Conservation (phyloP, 441 rosid genomes). For the Pelargonium citronellum region DNA sequence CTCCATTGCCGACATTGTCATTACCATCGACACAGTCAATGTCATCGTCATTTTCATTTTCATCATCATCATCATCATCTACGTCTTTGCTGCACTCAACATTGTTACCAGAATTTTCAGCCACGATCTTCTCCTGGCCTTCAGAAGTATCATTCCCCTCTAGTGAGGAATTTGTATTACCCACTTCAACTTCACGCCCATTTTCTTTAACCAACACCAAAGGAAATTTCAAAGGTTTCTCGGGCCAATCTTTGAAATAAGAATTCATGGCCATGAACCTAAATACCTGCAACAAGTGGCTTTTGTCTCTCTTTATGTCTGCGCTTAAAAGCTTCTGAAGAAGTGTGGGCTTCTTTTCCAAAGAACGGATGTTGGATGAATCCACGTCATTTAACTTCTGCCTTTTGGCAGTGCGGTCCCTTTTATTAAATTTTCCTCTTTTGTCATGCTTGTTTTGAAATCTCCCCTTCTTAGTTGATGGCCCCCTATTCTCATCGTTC, state of each 20-base stretch:
- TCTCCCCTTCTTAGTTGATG: conserved; percentile 32
- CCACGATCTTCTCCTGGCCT: conserved; percentile 17
- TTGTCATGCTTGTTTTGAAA: conserved; percentile 34
- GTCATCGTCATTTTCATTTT: background rate
- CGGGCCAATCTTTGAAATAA: conserved; percentile 56
- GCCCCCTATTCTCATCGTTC: conserved; percentile 28
- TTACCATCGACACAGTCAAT: conserved; percentile 1
- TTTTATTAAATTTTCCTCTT: conserved; percentile 41
- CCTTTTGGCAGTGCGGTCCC: conserved; percentile 28
- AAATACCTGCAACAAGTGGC: conserved; percentile 56
- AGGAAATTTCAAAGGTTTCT: conserved; percentile 56
- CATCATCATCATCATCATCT: conserved; percentile 10
- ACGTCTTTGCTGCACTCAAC: background rate
- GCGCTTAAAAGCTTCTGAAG: conserved; percentile 68
- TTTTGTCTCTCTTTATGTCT: conserved; percentile 62
- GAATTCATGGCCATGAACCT: conserved; percentile 67
- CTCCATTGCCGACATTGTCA: background rate
- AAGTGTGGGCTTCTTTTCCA: conserved; percentile 49
- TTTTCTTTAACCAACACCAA: conserved; percentile 45
- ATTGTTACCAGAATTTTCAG: conserved; percentile 12
- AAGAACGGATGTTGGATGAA: conserved; percentile 30
- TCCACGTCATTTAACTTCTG: conserved; percentile 19
- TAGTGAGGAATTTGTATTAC: conserved; percentile 21
- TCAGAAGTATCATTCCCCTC: conserved; percentile 5
- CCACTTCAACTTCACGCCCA: conserved; percentile 25